A percentile compares a stretch with the other conserved stretches of the same genome.
Evolutionary conservation across 495 filamentous ascomycete genomes (phyloP).

Genomic region (Viridothelium virens): DNA sequence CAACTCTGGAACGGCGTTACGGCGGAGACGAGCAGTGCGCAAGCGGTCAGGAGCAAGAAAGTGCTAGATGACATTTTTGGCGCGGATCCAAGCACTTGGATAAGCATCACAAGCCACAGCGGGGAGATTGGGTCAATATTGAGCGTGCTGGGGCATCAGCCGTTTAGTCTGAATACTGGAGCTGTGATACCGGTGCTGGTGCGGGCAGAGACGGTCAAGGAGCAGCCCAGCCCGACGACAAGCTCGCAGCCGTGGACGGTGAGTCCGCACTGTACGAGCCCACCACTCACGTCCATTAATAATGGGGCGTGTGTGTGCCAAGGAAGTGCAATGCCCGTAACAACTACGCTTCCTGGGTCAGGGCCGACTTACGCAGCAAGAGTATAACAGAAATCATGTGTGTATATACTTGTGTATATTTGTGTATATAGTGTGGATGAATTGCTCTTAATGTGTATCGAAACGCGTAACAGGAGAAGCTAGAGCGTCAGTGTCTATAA

Average conservation of each 20-base stretch:
- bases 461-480: too few relatives aligned
- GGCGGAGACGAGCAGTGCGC: conserved; percentile 37
- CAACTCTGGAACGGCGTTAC: conserved; percentile 30
- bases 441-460: too few relatives aligned
- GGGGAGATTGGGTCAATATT: conserved; percentile 56
- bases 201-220: conserved; percentile 41
- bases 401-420: not conserved
- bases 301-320: conserved; percentile 9
- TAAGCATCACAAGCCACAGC: conserved; percentile 62
- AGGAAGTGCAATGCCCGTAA: not conserved
- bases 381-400: not conserved
- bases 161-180: conserved; percentile 56
- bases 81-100: conserved; percentile 50
- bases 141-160: conserved; percentile 51
- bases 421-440: too few relatives aligned
- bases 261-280: conserved; percentile 45
- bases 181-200: conserved; percentile 65
- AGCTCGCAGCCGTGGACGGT: conserved; percentile 35
- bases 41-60: conserved; percentile 46
- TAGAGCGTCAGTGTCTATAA: too few relatives aligned
- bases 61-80: conserved; percentile 59
- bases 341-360: not conserved
- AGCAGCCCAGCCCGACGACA: conserved; percentile 31
- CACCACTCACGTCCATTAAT: conserved; percentile 39
- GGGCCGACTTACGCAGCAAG: not conserved